These are phyloP conservation scores for Megacollybia platyphylla DNA, from an alignment of 1,284 basidiomycete species.

Conservation along the genomic window DNA sequence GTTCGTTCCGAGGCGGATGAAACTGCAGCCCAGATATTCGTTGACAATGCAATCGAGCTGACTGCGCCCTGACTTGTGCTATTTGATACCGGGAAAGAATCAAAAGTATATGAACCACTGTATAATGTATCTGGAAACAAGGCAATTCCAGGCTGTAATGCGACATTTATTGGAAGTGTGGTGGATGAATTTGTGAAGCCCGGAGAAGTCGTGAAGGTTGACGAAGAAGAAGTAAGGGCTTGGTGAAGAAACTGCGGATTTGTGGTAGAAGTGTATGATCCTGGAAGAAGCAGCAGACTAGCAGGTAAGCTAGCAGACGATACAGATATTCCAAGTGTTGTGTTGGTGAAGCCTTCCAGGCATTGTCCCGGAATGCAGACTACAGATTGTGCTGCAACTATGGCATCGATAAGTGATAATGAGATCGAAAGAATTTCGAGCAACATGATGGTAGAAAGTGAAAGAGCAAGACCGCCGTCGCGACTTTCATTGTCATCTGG, in stretches of 20 bases:
- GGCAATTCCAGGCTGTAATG: conserved; percentile 51
- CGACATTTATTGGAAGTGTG: conserved; percentile 51
- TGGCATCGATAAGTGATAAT: too few relatives aligned
- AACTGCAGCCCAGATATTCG: conserved; percentile 59
- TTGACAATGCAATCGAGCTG: conserved; percentile 46
- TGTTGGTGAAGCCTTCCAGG: conserved; percentile 60
- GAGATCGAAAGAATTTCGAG: too few relatives aligned
- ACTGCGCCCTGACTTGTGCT: conserved; percentile 37
- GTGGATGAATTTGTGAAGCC: conserved; percentile 44
- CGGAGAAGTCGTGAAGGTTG: conserved; percentile 39
- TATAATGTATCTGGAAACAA: conserved; percentile 47
- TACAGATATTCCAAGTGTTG: conserved; percentile 20
- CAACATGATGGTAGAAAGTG: too few relatives aligned
- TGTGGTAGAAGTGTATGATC: conserved; percentile 57
- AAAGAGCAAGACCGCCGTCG: too few relatives aligned
- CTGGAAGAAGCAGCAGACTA: conserved; percentile 50
- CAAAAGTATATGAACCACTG: conserved; percentile 49
- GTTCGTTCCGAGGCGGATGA: conserved; percentile 39
- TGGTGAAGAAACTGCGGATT: conserved; percentile 59
- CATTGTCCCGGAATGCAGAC: conserved; percentile 77
- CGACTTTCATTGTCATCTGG: too few relatives aligned
- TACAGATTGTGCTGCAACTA: conserved; percentile 36
- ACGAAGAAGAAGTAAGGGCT: conserved; percentile 48
- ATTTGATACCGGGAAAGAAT: conserved; percentile 14
- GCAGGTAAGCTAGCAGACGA: too few relatives aligned